A percentile compares a stretch with the other conserved stretches of the same genome.
phyloP scores from a whole-genome alignment of 805 yeast genomes.

The Nakazawaea laoshanensis region DNA sequence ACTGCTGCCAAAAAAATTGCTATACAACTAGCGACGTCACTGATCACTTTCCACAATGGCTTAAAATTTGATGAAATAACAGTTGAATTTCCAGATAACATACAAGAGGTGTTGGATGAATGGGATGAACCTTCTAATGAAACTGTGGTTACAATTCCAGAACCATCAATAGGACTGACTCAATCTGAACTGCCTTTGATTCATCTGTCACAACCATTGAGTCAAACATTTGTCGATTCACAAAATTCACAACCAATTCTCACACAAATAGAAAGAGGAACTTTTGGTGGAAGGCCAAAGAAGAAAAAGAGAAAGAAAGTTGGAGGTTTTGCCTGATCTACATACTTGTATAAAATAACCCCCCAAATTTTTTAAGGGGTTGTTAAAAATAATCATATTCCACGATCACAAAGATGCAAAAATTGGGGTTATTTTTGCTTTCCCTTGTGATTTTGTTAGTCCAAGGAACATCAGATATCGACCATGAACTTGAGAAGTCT shows the following conservation, averaged over 20 bases:
- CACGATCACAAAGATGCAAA: not conserved
- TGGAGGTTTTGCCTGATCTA: constrained; percentile 35
- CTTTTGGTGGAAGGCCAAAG: not conserved
- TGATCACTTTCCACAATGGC: not conserved
- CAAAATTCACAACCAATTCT: not conserved
- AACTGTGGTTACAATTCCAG: not conserved
- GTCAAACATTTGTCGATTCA: constrained; percentile 1
- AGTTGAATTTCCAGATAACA: constrained; percentile 3
- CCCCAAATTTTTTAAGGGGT: not conserved
- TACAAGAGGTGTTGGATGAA: constrained; percentile 1
- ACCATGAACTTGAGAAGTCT: constrained; percentile 28
- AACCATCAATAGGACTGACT: constrained; percentile 8
- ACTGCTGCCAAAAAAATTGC: not conserved
- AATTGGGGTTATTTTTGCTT: not conserved
- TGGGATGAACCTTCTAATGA: constrained; percentile 7
- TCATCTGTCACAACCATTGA: not conserved
- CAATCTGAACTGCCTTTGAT: not conserved
- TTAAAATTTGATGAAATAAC: no score
- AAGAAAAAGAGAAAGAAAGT: constrained; percentile 34
- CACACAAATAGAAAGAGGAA: constrained; percentile 4
- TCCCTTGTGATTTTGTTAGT: not conserved
- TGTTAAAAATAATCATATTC: not conserved
- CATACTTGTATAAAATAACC: constrained; percentile 2
- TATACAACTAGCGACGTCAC: not conserved
- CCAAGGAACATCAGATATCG: not conserved